Conservation (phyloP, 2,329 filamentous ascomycete species). For the Exophiala sideris region DNA sequence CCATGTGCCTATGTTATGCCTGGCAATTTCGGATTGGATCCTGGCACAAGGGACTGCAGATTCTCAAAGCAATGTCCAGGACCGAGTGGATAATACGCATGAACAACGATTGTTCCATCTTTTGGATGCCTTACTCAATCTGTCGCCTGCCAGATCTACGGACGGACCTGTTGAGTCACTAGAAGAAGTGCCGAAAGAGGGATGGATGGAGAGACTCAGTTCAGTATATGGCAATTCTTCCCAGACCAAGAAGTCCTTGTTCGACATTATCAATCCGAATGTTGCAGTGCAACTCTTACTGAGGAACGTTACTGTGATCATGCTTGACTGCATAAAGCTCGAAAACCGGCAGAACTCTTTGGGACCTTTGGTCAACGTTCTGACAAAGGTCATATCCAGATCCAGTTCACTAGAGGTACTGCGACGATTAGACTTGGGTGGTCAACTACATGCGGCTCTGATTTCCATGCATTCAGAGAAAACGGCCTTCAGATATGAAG, state of each 20-base stretch:
- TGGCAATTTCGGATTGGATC: slow-evolving; percentile 26
- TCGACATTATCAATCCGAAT: slow-evolving; percentile 7
- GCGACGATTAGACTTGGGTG: slow-evolving; percentile 8
- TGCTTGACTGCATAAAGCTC: slow-evolving; percentile 14
- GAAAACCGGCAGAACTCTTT: slow-evolving; percentile 4
- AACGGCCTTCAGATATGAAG: slow-evolving; percentile 7
- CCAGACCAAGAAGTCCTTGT: slow-evolving; percentile 10
- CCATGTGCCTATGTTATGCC: slow-evolving; percentile 20
- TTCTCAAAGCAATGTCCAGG: neutral
- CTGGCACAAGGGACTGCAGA: neutral
- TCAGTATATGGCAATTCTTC: slow-evolving; percentile 13
- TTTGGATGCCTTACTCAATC: slow-evolving; percentile 28
- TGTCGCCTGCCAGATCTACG: slow-evolving; percentile 26
- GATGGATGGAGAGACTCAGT: slow-evolving; percentile 14
- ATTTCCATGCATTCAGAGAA: neutral
- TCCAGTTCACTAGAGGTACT: slow-evolving; percentile 10
- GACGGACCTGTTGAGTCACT: neutral
- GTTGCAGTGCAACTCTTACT: slow-evolving; percentile 13
- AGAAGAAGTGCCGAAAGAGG: neutral
- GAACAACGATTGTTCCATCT: slow-evolving; percentile 47
- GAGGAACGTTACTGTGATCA: slow-evolving; percentile 13
- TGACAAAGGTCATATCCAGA: slow-evolving; percentile 11
- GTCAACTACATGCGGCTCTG: slow-evolving; percentile 5
- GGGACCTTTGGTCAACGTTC: slow-evolving; percentile 8
- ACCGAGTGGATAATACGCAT: slow-evolving; percentile 33